phyloP scores from a whole-genome alignment of 2,329 filamentous ascomycete species.

The Didymella lethalis region DNA sequence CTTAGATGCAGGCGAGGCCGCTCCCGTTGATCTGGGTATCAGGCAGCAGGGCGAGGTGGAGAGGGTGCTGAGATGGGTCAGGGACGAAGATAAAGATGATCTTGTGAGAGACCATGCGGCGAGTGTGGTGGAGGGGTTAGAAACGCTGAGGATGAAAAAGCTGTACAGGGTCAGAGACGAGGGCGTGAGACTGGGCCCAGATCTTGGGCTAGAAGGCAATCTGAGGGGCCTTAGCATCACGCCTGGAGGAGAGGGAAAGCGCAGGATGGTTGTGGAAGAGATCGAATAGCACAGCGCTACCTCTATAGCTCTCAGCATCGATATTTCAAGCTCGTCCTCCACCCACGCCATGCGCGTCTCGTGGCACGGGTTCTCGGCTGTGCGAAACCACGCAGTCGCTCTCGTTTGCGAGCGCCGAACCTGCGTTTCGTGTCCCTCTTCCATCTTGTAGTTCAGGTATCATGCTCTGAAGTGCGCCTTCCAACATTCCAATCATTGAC shows the following conservation, averaged over 20 bases:
- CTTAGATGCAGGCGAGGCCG: slow-evolving; percentile 43
- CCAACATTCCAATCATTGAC: not conserved
- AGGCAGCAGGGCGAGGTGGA: slow-evolving; percentile 68
- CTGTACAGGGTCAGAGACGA: slow-evolving; percentile 54
- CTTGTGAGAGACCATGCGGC: slow-evolving; percentile 72
- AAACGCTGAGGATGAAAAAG: slow-evolving; percentile 66
- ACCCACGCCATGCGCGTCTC: slow-evolving; percentile 4
- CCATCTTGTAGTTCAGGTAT: slow-evolving; percentile 1
- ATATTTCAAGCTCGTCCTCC: slow-evolving; percentile 1
- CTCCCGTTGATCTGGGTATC: slow-evolving; percentile 61
- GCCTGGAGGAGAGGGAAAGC: slow-evolving; percentile 39
- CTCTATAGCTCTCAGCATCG: slow-evolving; percentile 7
- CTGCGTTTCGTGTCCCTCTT: slow-evolving; percentile 16
- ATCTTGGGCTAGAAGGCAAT: slow-evolving; percentile 46
- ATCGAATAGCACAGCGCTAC: slow-evolving; percentile 59
- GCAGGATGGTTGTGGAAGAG: slow-evolving; percentile 62
- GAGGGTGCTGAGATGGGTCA: slow-evolving; percentile 69
- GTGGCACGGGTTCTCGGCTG: slow-evolving; percentile 2
- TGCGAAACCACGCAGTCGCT: slow-evolving; percentile 15
- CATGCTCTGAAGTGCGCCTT: not conserved
- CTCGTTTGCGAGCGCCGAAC: not conserved
- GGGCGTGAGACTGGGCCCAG: slow-evolving; percentile 28
- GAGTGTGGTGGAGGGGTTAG: slow-evolving; percentile 72
- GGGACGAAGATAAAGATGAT: slow-evolving; percentile 70
- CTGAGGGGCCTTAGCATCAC: slow-evolving; percentile 58